Conservation (phyloP, 2,329 filamentous ascomycete species). For the Fusarium virguliforme region DNA sequence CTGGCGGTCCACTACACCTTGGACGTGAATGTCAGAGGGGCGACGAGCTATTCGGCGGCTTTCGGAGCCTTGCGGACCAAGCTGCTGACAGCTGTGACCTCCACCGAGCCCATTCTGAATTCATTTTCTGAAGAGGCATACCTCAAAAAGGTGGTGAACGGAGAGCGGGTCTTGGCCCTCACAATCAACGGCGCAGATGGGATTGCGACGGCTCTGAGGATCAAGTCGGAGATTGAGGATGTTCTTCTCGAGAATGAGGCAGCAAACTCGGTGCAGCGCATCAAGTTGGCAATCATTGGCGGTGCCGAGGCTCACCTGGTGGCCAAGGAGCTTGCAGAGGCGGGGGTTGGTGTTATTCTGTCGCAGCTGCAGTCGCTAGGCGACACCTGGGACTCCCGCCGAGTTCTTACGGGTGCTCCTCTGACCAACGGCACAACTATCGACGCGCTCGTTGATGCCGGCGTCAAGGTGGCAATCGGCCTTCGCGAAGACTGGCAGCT, state of each 20-base stretch:
- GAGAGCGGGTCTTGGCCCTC: slow-evolving; percentile 69
- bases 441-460: slow-evolving; percentile 71
- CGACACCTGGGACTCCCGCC: slow-evolving; percentile 72
- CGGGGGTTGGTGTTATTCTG: slow-evolving; percentile 73
- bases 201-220: slow-evolving; percentile 71
- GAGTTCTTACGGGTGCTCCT: slow-evolving; percentile 75
- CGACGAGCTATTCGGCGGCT: slow-evolving; percentile 69
- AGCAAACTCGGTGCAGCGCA: slow-evolving; percentile 39
- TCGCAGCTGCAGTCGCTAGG: slow-evolving; percentile 72
- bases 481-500: slow-evolving; percentile 75
- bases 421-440: slow-evolving; percentile 76
- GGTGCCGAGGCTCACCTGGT: slow-evolving; percentile 76
- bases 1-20: slow-evolving; percentile 74
- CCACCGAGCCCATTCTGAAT: slow-evolving; percentile 56
- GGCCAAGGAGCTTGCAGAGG: slow-evolving; percentile 70
- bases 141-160: slow-evolving; percentile 69
- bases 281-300: slow-evolving; percentile 73
- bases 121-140: slow-evolving; percentile 66
- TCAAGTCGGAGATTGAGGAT: slow-evolving; percentile 72
- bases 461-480: slow-evolving; percentile 72
- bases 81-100: slow-evolving; percentile 67
- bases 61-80: slow-evolving; percentile 68
- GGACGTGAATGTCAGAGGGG: slow-evolving; percentile 56
- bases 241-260: slow-evolving; percentile 48
- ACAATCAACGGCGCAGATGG: slow-evolving; percentile 75